Base-by-base conservation (phyloP, 1,284 basidiomycete genomes). In the Ustilago loliicola region DNA sequence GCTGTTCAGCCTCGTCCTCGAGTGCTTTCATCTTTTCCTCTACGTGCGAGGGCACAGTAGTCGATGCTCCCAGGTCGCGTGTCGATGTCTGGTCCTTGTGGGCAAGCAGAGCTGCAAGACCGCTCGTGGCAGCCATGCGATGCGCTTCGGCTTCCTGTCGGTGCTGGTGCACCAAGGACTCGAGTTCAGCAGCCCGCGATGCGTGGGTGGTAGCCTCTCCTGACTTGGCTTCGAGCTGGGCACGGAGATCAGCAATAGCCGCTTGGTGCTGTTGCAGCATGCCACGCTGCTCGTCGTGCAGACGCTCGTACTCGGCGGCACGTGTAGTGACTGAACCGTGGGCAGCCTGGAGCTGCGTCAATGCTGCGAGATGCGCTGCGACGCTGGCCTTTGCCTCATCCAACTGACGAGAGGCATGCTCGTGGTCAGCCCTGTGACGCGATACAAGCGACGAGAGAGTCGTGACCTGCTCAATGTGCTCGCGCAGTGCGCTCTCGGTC, bases 291-390 rank as follows among this genome's bases (percentile, higher is more conserved):
- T 82, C 80, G 3, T 66, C 40, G 87, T 94, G 92, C 80, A 93
- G 90, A 9, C 88, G 85, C 82, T 97, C 93, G 45, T 96, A 89
- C 86, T 98, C 95, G 21, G 91, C 90, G 1, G 93, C 90, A n/a
- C 95, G 91, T 3, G 90, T 88, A 4, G 92, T 91, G 10, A 94
- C 91, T 0, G 93, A 90, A 50, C 91, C 89, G 58, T 99, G 88
- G 0, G 94, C 94, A 15, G 88, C 88, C 60, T 93, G 92, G 5
- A 94, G 91, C 87, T 97, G 94, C 58, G 95, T 93, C 61, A 99
- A 89, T 1, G 95, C 91, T 27, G 91, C 90, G 30, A 96, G 88
- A 86, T 98, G 95, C 80, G 94, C 92, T 58, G 95, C 94, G 32
- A 94, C 88, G 30, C 72, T 76, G 38, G 71, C 60, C 57, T 68